Conservation (phyloP, 805 yeast genomes). For the Wickerhamomyces hampshirensis region DNA sequence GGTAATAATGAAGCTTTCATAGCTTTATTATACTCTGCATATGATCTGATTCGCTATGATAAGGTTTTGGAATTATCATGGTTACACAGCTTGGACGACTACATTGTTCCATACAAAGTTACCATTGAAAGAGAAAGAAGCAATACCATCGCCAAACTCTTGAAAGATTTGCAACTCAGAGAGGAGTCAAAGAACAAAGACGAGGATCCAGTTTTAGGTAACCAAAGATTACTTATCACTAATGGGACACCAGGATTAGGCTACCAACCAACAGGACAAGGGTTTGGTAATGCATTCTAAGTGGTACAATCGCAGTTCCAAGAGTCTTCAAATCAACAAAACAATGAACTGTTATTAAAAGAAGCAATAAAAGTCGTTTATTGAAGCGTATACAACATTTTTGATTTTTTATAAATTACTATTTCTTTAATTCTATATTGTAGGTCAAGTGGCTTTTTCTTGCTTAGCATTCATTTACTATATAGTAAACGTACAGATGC, state of each 20-base stretch:
- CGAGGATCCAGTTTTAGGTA: constrained; percentile 43
- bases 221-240: constrained; percentile 77
- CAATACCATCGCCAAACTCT: constrained; percentile 56
- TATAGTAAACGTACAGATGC: no score
- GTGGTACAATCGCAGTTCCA: no score
- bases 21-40: constrained; percentile 83
- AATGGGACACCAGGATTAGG: constrained; percentile 66
- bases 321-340: no score
- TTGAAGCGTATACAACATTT: no score
- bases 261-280: constrained; percentile 67
- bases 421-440: no score
- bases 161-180: constrained; percentile 67
- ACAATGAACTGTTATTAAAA: no score
- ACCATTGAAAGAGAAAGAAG: constrained; percentile 79
- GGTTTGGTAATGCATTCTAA: constrained; percentile 53
- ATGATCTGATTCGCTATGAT: constrained; percentile 74
- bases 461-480: no score
- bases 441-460: no score
- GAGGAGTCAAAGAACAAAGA: constrained; percentile 54
- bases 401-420: no score
- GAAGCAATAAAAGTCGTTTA: no score
- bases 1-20: constrained; percentile 95
- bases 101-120: constrained; percentile 88
- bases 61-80: constrained; percentile 86
- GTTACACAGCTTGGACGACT: constrained; percentile 80